phyloP scores from a whole-genome alignment of 139 green algal species.

The Penium margaritaceum region DNA sequence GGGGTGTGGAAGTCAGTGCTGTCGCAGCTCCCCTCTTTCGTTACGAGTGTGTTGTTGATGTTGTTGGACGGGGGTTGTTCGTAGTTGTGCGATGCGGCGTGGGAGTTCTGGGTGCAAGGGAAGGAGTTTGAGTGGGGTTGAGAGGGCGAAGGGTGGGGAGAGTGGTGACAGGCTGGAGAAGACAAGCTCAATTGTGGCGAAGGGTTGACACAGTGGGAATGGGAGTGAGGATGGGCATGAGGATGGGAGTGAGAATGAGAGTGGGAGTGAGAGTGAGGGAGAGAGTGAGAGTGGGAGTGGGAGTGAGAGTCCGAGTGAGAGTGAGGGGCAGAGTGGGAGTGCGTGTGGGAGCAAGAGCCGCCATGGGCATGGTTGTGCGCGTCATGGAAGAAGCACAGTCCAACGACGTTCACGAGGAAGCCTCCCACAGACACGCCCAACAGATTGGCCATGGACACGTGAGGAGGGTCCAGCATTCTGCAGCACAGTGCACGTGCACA shows the following conservation, averaged over 20 bases:
- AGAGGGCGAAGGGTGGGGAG: neutral
- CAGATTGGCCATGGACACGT: conserved; percentile 46
- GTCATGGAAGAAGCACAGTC: conserved; percentile 50
- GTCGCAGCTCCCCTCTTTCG: too few species aligned
- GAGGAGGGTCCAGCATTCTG: conserved; percentile 43
- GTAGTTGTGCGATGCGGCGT: conserved; percentile 10
- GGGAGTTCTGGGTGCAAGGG: conserved; percentile 5
- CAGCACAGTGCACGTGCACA: too few species aligned
- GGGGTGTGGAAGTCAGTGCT: too few species aligned
- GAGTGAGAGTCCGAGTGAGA: conserved; percentile 22
- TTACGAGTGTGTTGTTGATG: conserved; percentile 19
- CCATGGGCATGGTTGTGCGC: conserved; percentile 41
- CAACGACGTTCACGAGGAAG: conserved; percentile 48
- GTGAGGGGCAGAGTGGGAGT: conserved; percentile 12
- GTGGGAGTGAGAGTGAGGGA: neutral
- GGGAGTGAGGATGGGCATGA: conserved; percentile 33
- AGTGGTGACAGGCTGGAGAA: too few species aligned
- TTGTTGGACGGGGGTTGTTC: conserved; percentile 1
- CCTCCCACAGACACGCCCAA: conserved; percentile 44
- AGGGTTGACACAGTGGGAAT: conserved; percentile 27
- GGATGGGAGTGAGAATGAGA: conserved; percentile 11
- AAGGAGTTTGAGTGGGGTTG: neutral
- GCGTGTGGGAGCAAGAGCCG: conserved; percentile 10
- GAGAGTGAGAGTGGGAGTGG: neutral
- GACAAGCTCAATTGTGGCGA: too few species aligned